Evolutionary conservation across 805 yeast genomes (phyloP).

Genomic region (Nakazawaea wyomingensis): DNA sequence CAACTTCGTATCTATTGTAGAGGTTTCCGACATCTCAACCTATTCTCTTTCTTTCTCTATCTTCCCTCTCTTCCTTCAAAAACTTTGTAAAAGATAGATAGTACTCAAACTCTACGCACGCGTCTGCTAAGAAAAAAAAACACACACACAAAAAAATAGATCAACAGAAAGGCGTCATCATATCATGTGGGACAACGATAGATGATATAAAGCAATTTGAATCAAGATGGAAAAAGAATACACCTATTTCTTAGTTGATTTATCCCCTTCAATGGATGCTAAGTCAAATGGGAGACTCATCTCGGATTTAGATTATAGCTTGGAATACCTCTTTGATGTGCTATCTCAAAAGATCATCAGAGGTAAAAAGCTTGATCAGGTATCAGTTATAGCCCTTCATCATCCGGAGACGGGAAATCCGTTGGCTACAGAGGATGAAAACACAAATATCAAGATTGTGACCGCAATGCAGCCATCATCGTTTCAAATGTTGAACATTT

Average conservation of each 20-base stretch:
- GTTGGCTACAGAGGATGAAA: slow-evolving; percentile 17
- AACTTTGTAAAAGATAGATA: too few species aligned
- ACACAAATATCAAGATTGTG: slow-evolving; percentile 19
- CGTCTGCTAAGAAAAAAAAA: too few species aligned
- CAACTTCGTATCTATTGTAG: slow-evolving; percentile 15
- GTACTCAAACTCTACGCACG: too few species aligned
- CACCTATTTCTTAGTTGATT: slow-evolving; percentile 42
- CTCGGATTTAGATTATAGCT: slow-evolving; percentile 34
- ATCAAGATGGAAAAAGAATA: slow-evolving; percentile 17
- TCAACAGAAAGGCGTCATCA: too few species aligned
- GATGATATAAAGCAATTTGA: neutral
- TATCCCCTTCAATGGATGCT: slow-evolving; percentile 38
- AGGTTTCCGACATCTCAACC: neutral
- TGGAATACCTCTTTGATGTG: slow-evolving; percentile 37
- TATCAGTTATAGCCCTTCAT: slow-evolving; percentile 21
- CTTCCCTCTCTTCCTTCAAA: too few species aligned
- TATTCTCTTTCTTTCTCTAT: too few species aligned
- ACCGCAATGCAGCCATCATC: slow-evolving; percentile 14
- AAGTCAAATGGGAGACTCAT: slow-evolving; percentile 33
- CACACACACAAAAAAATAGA: too few species aligned
- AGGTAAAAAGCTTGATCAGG: slow-evolving; percentile 22
- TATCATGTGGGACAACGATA: too few species aligned
- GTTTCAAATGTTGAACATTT: slow-evolving; percentile 16
- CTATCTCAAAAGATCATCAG: slow-evolving; percentile 25
- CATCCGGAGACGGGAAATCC: slow-evolving; percentile 22